phyloP scores from a whole-genome alignment of 1,284 basidiomycete genomes.

The Pisolithus thermaeus region DNA sequence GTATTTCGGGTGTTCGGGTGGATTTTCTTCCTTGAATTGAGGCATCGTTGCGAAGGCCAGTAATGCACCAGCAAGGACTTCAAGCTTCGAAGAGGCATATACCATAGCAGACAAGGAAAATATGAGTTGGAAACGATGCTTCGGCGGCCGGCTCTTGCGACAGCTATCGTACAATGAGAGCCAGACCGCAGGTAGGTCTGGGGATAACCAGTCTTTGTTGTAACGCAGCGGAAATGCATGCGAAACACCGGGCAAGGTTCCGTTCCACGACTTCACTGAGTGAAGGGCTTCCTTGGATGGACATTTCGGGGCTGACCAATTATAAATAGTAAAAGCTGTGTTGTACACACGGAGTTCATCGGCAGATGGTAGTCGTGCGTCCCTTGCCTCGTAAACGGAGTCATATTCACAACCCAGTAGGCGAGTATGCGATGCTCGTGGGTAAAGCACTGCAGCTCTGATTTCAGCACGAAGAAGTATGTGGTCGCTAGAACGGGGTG shows the following conservation, averaged over 20 bases:
- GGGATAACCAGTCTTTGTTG: constrained; percentile 15
- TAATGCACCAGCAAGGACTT: constrained; percentile 22
- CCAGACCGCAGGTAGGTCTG: constrained; percentile 20
- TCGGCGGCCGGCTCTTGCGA: constrained; percentile 8
- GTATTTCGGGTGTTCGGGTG: constrained; percentile 15
- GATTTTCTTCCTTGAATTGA: constrained; percentile 11
- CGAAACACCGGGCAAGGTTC: not conserved
- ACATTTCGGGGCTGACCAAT: not conserved
- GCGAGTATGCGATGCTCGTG: constrained; percentile 3
- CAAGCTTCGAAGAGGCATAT: constrained; percentile 16
- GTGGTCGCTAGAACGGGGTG: not conserved
- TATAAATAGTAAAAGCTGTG: constrained; percentile 7
- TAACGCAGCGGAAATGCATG: constrained; percentile 15
- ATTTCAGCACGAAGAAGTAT: constrained; percentile 13
- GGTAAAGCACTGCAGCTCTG: constrained; percentile 9
- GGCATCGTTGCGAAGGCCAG: constrained; percentile 25
- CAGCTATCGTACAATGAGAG: constrained; percentile 29
- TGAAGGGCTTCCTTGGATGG: not conserved
- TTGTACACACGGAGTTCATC: constrained; percentile 15
- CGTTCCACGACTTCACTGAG: constrained; percentile 10
- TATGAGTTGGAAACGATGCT: constrained; percentile 20
- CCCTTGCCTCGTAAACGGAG: constrained; percentile 14
- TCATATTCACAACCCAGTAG: constrained; percentile 3
- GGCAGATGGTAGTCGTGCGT: not conserved
- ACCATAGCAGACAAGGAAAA: constrained; percentile 30